Evolutionary conservation across 2,329 filamentous ascomycete genomes (phyloP), one percentile per base, ranked within the genome.

Genomic region (Beauveria bassiana): DNA sequence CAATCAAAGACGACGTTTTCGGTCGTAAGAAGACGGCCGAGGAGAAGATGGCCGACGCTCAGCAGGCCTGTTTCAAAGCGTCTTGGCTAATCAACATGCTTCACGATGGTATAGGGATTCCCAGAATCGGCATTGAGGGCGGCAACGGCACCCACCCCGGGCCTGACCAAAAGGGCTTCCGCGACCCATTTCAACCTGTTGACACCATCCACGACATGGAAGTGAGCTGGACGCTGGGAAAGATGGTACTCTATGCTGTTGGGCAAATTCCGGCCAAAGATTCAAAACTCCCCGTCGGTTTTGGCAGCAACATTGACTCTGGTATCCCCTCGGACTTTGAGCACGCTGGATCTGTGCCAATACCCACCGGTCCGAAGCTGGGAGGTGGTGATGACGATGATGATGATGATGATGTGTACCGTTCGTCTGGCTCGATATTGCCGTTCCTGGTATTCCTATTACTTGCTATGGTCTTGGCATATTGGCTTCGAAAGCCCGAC

Each of bases 31-130:
- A 90, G 64, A 85, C 85, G 62, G 88, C 85, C 78, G 89, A 89
- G 16, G 86, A 90, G 65, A 92, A 93, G 66, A 82, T 91, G 1
- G 85, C 88, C 68, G 89, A 87, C 55, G 93, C 93, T 5, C 84
- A 88, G 65, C 87, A 96, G 70, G 90, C 96, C 1, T 99, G 95
- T 73, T 99, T 99, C 81, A 99, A 99, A 73, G 93, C 95, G 0
- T 95, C 91, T 5, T 99, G 96, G 95, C 79, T 99, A 50, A 96
- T 99, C 71, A 99, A 96, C 68, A 88, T 99, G 70, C 81, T 99
- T 4, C 93, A 99, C 69, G 91, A 97, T 65, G 95, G 95, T 2
- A 97, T 99, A 66, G 96, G 95, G 0, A 86, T 99, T 57, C 96
- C 96, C 5, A 84, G 93, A 56, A 80, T 95, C 6, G 91, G 90